Conservation (phyloP, 371 early-diverging fungal genomes). For the Actinomucor elegans region DNA sequence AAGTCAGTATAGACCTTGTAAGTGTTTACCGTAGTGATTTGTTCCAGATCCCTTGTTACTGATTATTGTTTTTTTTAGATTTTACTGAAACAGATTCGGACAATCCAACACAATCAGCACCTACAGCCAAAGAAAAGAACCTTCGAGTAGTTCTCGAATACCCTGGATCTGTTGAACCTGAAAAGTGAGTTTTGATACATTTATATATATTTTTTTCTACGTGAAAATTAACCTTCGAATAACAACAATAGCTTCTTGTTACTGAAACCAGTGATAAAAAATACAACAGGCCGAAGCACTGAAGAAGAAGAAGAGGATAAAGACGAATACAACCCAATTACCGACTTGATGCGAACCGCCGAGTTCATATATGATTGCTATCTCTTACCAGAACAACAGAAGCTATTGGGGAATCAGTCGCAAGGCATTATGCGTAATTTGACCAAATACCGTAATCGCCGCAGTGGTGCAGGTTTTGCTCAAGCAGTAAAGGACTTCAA, state of each 20-base stretch:
- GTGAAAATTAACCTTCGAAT: too few relatives aligned
- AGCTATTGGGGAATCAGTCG: conserved; percentile 63
- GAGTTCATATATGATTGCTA: conserved; percentile 65
- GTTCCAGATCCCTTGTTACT: not conserved
- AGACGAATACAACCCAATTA: conserved; percentile 82
- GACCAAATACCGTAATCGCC: conserved; percentile 77
- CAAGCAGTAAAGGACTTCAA: conserved; percentile 77
- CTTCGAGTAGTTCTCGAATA: conserved; percentile 26
- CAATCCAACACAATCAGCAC: conserved; percentile 5
- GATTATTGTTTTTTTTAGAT: conserved; percentile 5
- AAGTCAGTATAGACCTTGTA: conserved; percentile 50
- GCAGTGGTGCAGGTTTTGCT: conserved; percentile 67
- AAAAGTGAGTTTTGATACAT: conserved; percentile 21
- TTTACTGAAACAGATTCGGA: conserved; percentile 23
- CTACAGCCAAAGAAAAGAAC: conserved; percentile 5
- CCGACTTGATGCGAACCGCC: conserved; percentile 73
- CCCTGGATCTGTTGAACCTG: conserved; percentile 22
- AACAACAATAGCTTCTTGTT: conserved; percentile 36
- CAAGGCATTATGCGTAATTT: conserved; percentile 77
- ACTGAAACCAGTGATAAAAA: conserved; percentile 38
- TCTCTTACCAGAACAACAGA: conserved; percentile 50
- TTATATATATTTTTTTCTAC: too few relatives aligned
- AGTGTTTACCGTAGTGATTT: not conserved
- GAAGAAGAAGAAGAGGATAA: conserved; percentile 54
- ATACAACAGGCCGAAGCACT: conserved; percentile 11